phyloP scores from a whole-genome alignment of 352 stramenopile genomes.

The Globisporangium barbulae region DNA sequence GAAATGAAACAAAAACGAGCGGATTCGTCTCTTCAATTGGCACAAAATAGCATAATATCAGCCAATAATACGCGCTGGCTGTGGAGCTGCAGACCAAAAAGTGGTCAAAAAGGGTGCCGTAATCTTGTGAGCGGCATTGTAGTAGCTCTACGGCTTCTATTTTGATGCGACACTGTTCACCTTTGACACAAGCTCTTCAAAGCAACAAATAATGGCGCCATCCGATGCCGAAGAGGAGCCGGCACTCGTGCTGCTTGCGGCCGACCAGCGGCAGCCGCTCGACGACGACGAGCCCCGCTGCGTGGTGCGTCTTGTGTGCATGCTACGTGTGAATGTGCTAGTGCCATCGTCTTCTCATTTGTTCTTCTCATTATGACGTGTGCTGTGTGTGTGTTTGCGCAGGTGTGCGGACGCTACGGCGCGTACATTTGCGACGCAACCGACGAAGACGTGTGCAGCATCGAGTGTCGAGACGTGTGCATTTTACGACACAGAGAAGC shows the following conservation, averaged over 20 bases:
- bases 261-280: slow-evolving; percentile 12
- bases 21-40: no score
- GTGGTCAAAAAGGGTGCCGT: no score
- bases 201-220: not conserved
- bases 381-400: not conserved
- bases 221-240: not conserved
- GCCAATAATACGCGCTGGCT: no score
- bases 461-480: slow-evolving; percentile 66
- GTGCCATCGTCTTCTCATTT: not conserved
- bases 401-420: slow-evolving; percentile 73
- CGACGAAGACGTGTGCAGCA: slow-evolving; percentile 80
- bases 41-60: no score
- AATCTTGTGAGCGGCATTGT: no score
- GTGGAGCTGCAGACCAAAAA: no score
- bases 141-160: no score
- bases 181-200: not conserved
- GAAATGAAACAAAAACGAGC: no score
- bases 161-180: not conserved
- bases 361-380: not conserved
- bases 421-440: slow-evolving; percentile 81
- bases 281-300: slow-evolving; percentile 14
- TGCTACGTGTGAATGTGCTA: not conserved
- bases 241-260: slow-evolving; percentile 9
- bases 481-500: slow-evolving; percentile 15
- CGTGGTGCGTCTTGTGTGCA: slow-evolving; percentile 11